Evolutionary conservation across 1,139 yeast species (phyloP).

Genomic region (Debaryomyces fabryi): DNA sequence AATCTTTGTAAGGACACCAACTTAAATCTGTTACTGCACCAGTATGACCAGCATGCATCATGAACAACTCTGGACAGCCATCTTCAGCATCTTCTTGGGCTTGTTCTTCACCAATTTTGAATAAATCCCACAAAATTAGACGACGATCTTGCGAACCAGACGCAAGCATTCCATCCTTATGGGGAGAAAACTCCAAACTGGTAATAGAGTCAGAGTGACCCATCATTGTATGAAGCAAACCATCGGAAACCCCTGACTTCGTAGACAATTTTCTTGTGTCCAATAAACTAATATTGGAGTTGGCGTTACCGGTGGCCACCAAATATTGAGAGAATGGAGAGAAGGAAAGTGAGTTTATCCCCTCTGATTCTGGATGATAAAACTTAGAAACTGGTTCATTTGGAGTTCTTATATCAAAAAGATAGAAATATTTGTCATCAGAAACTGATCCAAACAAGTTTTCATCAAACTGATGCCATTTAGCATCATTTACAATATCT

Average conservation of each 20-base stretch:
- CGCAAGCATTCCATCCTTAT: slow-evolving; percentile 70
- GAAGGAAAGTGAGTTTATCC: slow-evolving; percentile 65
- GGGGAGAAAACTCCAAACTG: slow-evolving; percentile 70
- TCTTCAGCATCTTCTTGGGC: slow-evolving; percentile 78
- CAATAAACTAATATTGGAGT: slow-evolving; percentile 63
- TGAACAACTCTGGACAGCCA: slow-evolving; percentile 77
- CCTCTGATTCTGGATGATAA: slow-evolving; percentile 38
- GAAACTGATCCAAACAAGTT: slow-evolving; percentile 68
- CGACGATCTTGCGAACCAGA: slow-evolving; percentile 75
- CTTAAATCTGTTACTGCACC: slow-evolving; percentile 73
- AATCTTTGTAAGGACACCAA: slow-evolving; percentile 69
- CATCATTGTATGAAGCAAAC: slow-evolving; percentile 66
- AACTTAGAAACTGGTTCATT: slow-evolving; percentile 30
- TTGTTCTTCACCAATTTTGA: slow-evolving; percentile 76
- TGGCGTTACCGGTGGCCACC: slow-evolving; percentile 69
- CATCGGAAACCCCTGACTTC: slow-evolving; percentile 22
- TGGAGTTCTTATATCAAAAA: slow-evolving; percentile 45
- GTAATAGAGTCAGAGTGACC: slow-evolving; percentile 77
- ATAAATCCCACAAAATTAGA: slow-evolving; percentile 72
- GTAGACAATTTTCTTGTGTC: slow-evolving; percentile 55
- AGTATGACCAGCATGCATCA: slow-evolving; percentile 90
- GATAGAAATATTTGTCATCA: slow-evolving; percentile 55
- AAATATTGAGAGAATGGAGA: slow-evolving; percentile 62
- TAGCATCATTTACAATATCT: slow-evolving; percentile 72
- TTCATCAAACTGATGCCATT: slow-evolving; percentile 61